Percentiles rank a stretch among this genome's conserved stretches.
Conservation (phyloP, 768 basidiomycete species). For the Butyriboletus loyo region DNA sequence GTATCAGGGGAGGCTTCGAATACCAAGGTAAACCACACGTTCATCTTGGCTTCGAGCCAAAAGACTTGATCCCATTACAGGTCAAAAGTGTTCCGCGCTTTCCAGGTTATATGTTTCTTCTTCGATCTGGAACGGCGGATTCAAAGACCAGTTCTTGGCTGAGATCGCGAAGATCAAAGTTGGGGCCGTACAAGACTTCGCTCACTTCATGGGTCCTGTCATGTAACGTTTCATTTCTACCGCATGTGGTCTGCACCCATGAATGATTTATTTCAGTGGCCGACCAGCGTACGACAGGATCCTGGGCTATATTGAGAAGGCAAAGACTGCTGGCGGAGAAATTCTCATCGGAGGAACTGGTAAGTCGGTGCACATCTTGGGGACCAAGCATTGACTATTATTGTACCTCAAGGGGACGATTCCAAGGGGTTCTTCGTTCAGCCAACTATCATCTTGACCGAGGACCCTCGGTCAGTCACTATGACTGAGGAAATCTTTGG, state of each 20-base stretch:
- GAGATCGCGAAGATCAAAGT: slow-evolving; percentile 85
- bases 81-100: slow-evolving; percentile 96
- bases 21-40: slow-evolving; percentile 67
- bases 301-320: slow-evolving; percentile 76
- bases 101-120: slow-evolving; percentile 89
- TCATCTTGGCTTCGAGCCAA: background rate
- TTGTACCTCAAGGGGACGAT: slow-evolving; percentile 58
- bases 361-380: slow-evolving; percentile 28
- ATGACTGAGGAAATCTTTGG: slow-evolving; percentile 98
- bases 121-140: slow-evolving; percentile 80
- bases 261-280: slow-evolving; percentile 45
- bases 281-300: slow-evolving; percentile 89
- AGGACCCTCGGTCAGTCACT: slow-evolving; percentile 84
- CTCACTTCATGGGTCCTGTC: slow-evolving; percentile 93
- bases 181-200: slow-evolving; percentile 71
- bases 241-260: background rate
- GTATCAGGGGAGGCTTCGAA: slow-evolving; percentile 87
- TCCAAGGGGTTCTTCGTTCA: slow-evolving; percentile 92
- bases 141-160: slow-evolving; percentile 72
- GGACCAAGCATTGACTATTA: background rate
- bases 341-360: slow-evolving; percentile 82
- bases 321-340: slow-evolving; percentile 86
- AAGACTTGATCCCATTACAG: slow-evolving; percentile 32
- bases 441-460: slow-evolving; percentile 91
- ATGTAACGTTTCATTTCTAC: slow-evolving; percentile 52